phyloP scores from a whole-genome alignment of 1,139 yeast genomes.

The Scheffersomyces illinoinensis region DNA sequence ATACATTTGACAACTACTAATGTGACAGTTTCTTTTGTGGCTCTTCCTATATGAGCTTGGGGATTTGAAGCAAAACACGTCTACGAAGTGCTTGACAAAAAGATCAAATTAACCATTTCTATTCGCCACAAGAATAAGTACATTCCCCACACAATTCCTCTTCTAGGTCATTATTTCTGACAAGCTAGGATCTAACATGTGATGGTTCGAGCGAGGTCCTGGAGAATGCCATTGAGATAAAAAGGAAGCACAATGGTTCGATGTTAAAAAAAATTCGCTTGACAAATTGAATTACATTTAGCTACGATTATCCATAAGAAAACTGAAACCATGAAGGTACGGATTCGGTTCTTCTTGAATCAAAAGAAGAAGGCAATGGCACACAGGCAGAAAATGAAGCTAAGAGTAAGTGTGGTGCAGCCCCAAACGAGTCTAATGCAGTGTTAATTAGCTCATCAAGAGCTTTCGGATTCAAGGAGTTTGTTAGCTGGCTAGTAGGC shows the following conservation, averaged over 20 bases:
- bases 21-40: slow-evolving; percentile 6
- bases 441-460: slow-evolving; percentile 4
- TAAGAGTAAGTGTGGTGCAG: slow-evolving; percentile 30
- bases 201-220: slow-evolving; percentile 35
- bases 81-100: slow-evolving; percentile 8
- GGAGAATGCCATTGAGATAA: slow-evolving; percentile 35
- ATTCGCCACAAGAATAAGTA: slow-evolving; percentile 4
- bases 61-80: slow-evolving; percentile 11
- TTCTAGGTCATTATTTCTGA: slow-evolving; percentile 13
- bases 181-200: slow-evolving; percentile 11
- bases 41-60: slow-evolving; percentile 16
- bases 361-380: not conserved
- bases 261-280: slow-evolving; percentile 13
- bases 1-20: not conserved
- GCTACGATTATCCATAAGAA: slow-evolving; percentile 36
- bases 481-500: slow-evolving; percentile 19
- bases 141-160: slow-evolving; percentile 13
- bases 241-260: slow-evolving; percentile 25
- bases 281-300: slow-evolving; percentile 18
- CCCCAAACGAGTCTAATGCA: slow-evolving; percentile 7
- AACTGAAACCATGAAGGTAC: slow-evolving; percentile 34
- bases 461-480: slow-evolving; percentile 18
- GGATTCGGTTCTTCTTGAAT: slow-evolving; percentile 21
- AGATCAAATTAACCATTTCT: slow-evolving; percentile 5
- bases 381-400: slow-evolving; percentile 27